These are phyloP conservation scores for Cornus florida DNA, from an alignment of 148 eudicot species.

Conservation along the genomic window DNA sequence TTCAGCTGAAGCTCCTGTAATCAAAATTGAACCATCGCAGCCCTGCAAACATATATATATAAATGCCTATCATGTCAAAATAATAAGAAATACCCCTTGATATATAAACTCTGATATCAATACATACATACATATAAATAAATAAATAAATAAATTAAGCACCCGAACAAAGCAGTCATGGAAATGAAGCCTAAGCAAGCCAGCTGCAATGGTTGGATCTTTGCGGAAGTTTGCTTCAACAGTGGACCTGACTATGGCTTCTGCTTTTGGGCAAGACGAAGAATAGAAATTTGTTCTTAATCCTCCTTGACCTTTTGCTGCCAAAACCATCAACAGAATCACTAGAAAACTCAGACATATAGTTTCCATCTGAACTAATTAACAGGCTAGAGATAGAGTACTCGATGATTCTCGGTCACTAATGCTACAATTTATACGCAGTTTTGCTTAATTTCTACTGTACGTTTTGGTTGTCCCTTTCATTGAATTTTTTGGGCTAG, in stretches of 20 bases:
- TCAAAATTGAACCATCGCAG: slow-evolving; percentile 71
- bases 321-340: not conserved
- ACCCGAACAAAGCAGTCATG: slow-evolving; percentile 50
- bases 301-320: slow-evolving; percentile 39
- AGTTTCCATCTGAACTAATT: slow-evolving; percentile 14
- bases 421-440: not conserved
- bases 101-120: not conserved
- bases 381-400: not conserved
- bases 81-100: not conserved
- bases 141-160: not conserved
- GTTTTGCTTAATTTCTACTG: not conserved
- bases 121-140: not conserved
- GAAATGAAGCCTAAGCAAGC: slow-evolving; percentile 63
- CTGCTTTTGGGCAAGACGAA: slow-evolving; percentile 53
- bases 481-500: not conserved
- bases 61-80: no score
- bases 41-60: slow-evolving; percentile 35
- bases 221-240: slow-evolving; percentile 44
- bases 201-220: slow-evolving; percentile 68
- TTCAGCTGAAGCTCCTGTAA: slow-evolving; percentile 54
- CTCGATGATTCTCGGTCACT: no score
- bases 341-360: slow-evolving; percentile 8
- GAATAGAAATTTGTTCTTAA: slow-evolving; percentile 40
- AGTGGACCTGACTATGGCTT: slow-evolving; percentile 51
- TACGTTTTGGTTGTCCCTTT: not conserved